phyloP scores from a whole-genome alignment of 768 basidiomycete genomes.

The Suillus decipiens region DNA sequence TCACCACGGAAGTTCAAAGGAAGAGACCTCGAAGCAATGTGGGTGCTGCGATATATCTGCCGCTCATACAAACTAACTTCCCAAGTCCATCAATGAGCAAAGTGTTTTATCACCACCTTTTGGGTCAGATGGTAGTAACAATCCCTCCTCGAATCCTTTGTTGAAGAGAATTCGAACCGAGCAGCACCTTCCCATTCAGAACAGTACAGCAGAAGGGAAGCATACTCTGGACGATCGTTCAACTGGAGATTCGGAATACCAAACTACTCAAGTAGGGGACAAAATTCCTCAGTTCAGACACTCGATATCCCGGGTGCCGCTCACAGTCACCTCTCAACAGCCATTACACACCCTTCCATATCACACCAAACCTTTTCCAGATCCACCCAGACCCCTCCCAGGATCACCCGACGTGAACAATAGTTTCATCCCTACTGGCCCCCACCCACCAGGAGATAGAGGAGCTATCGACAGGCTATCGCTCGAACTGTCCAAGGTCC shows the following conservation, averaged over 20 bases:
- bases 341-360: not conserved
- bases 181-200: not conserved
- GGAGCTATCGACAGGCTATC: slow-evolving; percentile 18
- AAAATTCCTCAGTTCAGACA: not conserved
- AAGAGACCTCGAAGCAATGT: slow-evolving; percentile 2
- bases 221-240: not conserved
- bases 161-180: slow-evolving; percentile 7
- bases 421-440: not conserved
- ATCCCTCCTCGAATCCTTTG: not conserved
- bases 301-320: not conserved
- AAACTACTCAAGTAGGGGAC: not conserved
- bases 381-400: not conserved
- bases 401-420: not conserved
- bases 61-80: not conserved
- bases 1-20: not conserved
- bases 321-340: not conserved
- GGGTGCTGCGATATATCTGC: not conserved
- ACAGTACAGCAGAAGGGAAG: not conserved
- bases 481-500: slow-evolving; percentile 31
- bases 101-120: not conserved
- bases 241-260: not conserved
- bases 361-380: not conserved
- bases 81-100: not conserved
- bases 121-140: not conserved
- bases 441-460: slow-evolving; percentile 2